Evolutionary conservation across 2,329 filamentous ascomycete genomes (phyloP).

Genomic region (Pseudogymnoascus sp.): DNA sequence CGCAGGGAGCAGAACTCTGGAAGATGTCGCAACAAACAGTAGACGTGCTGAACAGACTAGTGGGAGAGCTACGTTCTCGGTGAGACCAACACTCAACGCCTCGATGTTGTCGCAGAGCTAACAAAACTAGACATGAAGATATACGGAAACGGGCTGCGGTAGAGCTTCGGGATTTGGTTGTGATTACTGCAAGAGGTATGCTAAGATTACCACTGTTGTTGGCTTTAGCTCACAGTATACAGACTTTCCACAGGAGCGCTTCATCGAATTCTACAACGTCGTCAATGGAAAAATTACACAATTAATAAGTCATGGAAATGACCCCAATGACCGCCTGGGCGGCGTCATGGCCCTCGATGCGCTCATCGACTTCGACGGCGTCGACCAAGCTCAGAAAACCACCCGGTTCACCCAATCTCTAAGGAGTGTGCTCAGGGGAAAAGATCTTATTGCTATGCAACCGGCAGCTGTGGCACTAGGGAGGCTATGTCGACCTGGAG

Average conservation of each 20-base stretch:
- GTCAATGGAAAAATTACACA: constrained; percentile 58
- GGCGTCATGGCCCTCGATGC: constrained; percentile 88
- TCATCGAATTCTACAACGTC: constrained; percentile 60
- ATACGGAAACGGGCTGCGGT: constrained; percentile 26
- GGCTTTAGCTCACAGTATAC: not conserved
- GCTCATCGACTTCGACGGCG: constrained; percentile 91
- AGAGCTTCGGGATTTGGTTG: constrained; percentile 27
- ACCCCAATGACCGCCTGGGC: constrained; percentile 80
- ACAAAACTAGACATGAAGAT: constrained; percentile 24
- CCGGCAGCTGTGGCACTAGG: constrained; percentile 83
- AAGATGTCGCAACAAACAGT: constrained; percentile 25
- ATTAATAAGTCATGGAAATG: constrained; percentile 76
- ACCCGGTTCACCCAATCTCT: constrained; percentile 90
- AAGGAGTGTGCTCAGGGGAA: constrained; percentile 78
- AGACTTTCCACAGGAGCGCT: constrained; percentile 77
- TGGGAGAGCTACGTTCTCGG: constrained; percentile 25
- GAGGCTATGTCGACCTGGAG: constrained; percentile 83
- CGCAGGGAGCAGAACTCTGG: constrained; percentile 14
- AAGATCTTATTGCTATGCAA: constrained; percentile 84
- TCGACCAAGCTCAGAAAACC: constrained; percentile 87
- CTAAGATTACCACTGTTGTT: not conserved
- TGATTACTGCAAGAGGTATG: constrained; percentile 27
- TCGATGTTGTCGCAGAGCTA: not conserved
- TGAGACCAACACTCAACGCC: constrained; percentile 11
- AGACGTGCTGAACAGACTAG: constrained; percentile 25